Conservation (phyloP, 2,329 filamentous ascomycete species). For the Pestalotiopsis sp. region DNA sequence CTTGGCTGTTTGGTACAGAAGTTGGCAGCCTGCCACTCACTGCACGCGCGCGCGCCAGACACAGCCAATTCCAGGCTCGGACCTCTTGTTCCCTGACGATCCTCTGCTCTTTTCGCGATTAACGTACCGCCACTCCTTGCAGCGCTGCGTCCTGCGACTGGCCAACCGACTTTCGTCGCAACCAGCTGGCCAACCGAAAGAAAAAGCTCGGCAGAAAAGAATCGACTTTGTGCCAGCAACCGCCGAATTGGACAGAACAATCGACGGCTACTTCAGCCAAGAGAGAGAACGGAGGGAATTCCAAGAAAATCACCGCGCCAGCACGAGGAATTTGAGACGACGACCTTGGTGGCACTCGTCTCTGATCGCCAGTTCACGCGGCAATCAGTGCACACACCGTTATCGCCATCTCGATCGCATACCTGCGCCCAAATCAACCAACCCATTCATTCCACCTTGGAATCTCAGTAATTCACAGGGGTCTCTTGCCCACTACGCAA, state of each 20-base stretch:
- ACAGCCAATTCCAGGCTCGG: conserved; percentile 3
- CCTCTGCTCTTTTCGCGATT: conserved; percentile 7
- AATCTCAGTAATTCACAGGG: background rate
- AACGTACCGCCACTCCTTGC: background rate
- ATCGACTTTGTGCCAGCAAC: background rate
- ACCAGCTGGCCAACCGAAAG: background rate
- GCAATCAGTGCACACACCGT: background rate
- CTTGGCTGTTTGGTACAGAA: background rate
- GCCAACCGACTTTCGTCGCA: background rate
- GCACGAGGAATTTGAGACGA: background rate
- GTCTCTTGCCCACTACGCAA: background rate
- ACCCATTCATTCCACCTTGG: background rate
- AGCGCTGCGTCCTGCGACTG: background rate
- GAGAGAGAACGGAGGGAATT: background rate
- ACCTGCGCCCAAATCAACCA: background rate
- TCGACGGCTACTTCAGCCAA: background rate
- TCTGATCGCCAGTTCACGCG: background rate
- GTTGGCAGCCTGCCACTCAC: background rate
- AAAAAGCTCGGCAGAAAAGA: background rate
- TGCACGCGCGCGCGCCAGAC: background rate
- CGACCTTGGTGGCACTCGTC: background rate
- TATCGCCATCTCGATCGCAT: conserved; percentile 1
- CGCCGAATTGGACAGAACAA: background rate
- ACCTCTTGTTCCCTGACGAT: conserved; percentile 11
- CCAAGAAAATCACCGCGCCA: background rate